These are phyloP conservation scores for Pythium pectinolyticum DNA, from an alignment of 352 stramenopile species.

Conservation along the genomic window DNA sequence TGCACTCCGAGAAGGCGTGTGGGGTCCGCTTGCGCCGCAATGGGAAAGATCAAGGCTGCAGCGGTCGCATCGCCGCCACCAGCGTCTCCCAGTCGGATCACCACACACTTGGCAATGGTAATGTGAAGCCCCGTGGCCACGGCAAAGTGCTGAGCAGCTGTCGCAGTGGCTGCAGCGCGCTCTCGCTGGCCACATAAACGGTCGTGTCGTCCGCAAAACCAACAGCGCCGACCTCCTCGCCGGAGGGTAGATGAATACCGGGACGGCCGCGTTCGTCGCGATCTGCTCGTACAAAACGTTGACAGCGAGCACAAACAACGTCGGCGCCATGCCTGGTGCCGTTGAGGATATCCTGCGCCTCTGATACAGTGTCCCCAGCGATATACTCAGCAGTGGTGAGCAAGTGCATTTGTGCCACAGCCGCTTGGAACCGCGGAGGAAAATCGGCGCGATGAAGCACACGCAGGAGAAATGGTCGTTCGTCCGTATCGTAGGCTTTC, in stretches of 20 bases:
- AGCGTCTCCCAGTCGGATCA: not conserved
- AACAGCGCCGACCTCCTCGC: not conserved
- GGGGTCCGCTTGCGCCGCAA: not conserved
- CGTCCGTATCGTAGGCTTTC: conserved; percentile 11
- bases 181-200: not conserved
- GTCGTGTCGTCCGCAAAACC: conserved; percentile 16
- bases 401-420: not conserved
- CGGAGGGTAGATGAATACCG: not conserved
- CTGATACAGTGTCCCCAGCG: not conserved
- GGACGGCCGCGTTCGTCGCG: not conserved
- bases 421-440: not conserved
- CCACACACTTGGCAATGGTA: not conserved
- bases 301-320: conserved; percentile 3
- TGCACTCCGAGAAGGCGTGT: not conserved
- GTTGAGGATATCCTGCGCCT: not conserved
- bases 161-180: not conserved
- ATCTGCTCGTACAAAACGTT: not conserved
- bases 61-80: too few relatives aligned
- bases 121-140: conserved; percentile 5
- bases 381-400: not conserved
- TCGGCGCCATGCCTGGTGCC: conserved; percentile 10
- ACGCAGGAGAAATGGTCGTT: not conserved
- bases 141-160: conserved; percentile 6
- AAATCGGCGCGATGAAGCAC: not conserved
- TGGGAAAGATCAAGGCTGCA: too few relatives aligned